Evolutionary conservation across 1,139 yeast genomes (phyloP).

Genomic region (Candida sojae): DNA sequence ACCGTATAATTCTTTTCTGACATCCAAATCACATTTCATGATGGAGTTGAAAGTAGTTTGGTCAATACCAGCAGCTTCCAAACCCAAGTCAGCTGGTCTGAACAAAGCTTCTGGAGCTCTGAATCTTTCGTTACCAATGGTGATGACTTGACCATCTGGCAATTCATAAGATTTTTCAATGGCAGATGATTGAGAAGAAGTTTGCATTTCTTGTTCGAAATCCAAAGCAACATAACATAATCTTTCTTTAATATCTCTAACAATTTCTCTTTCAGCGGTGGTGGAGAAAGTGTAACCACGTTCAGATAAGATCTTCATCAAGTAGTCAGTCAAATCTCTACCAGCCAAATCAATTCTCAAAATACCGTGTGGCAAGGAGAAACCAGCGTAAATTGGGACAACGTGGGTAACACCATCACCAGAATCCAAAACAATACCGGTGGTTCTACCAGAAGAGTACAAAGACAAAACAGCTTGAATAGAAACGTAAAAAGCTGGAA

Average conservation of each 20-base stretch:
- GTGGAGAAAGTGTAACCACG: slow-evolving; percentile 99
- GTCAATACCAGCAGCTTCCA: slow-evolving; percentile 99
- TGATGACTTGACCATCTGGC: slow-evolving; percentile 99
- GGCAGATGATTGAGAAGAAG: slow-evolving; percentile 97
- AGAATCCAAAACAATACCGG: slow-evolving; percentile 98
- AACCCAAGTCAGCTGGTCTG: slow-evolving; percentile 97
- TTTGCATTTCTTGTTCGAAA: slow-evolving; percentile 98
- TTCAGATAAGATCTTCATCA: slow-evolving; percentile 97
- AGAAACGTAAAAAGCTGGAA: slow-evolving; percentile 98
- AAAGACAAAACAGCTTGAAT: slow-evolving; percentile 98
- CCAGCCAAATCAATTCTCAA: slow-evolving; percentile 99
- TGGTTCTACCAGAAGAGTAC: slow-evolving; percentile 99
- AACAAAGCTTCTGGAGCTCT: slow-evolving; percentile 99
- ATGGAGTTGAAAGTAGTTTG: slow-evolving; percentile 99
- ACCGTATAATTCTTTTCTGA: slow-evolving; percentile 98
- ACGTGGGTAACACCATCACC: slow-evolving; percentile 99
- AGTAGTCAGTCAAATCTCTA: slow-evolving; percentile 98
- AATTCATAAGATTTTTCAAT: slow-evolving; percentile 98
- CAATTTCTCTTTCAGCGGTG: slow-evolving; percentile 99
- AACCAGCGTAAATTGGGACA: slow-evolving; percentile 99
- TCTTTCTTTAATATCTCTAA: slow-evolving; percentile 99
- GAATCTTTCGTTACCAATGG: slow-evolving; percentile 99
- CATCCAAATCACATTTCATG: slow-evolving; percentile 99
- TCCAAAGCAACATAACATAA: slow-evolving; percentile 97
- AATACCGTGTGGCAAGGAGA: slow-evolving; percentile 98